Conservation (phyloP, 208 protist genomes). For the Leptomonas pyrrhocoris region DNA sequence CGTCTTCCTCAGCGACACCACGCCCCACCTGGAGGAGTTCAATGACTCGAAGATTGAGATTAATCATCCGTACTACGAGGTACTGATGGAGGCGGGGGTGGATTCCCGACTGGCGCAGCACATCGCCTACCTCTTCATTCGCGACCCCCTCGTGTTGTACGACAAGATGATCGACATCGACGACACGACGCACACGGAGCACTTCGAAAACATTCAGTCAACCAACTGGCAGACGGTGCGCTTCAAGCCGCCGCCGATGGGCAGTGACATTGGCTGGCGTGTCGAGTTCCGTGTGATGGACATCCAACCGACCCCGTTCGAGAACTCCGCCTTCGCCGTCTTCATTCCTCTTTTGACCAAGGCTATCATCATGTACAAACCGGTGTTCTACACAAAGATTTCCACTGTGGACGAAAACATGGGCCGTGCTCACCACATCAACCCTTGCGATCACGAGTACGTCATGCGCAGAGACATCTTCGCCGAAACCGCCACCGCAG, state of each 20-base stretch:
- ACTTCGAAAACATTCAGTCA: constrained; percentile 99
- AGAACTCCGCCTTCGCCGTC: constrained; percentile 98
- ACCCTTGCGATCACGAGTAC: constrained; percentile 92
- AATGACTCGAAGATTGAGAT: constrained; percentile 89
- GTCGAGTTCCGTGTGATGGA: constrained; percentile 98
- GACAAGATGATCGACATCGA: constrained; percentile 94
- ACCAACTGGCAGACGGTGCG: constrained; percentile 98
- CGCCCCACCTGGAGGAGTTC: constrained; percentile 76
- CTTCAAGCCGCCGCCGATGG: constrained; percentile 95
- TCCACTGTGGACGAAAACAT: constrained; percentile 98
- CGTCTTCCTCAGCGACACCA: constrained; percentile 86
- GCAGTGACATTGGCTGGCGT: constrained; percentile 93
- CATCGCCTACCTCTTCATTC: constrained; percentile 98
- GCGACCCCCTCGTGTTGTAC: constrained; percentile 98
- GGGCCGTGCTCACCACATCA: constrained; percentile 90
- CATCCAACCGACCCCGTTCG: constrained; percentile 97
- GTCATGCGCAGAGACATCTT: constrained; percentile 95
- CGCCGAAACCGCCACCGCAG: constrained; percentile 33
- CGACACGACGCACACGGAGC: constrained; percentile 92
- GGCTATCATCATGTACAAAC: constrained; percentile 95
- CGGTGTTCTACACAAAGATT: constrained; percentile 97
- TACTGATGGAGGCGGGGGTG: constrained; percentile 84
- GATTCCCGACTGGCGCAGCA: constrained; percentile 95
- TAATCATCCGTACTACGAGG: constrained; percentile 81
- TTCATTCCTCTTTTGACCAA: constrained; percentile 96